These are phyloP conservation scores for Backusella parvicylindrica DNA, from an alignment of 192 early-diverging fungal genomes.

Conservation along the genomic window DNA sequence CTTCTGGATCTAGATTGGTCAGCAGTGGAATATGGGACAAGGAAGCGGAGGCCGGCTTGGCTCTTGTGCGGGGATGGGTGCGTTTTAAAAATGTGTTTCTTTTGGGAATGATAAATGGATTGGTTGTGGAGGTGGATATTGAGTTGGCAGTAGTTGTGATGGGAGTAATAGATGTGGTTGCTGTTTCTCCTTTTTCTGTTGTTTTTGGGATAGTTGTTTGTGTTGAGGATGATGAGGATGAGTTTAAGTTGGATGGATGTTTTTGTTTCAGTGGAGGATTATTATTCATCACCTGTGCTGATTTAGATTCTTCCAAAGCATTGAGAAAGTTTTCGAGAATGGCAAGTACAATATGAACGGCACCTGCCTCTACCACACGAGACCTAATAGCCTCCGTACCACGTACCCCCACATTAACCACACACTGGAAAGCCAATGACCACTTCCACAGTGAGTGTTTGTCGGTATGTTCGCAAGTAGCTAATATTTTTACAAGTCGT, in stretches of 20 bases:
- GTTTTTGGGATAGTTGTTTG: slow-evolving; percentile 4
- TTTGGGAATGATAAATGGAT: slow-evolving; percentile 12
- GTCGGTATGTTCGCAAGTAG: slow-evolving; percentile 50
- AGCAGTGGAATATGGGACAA: slow-evolving; percentile 30
- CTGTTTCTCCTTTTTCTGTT: neutral
- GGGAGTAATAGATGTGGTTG: neutral
- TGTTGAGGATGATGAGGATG: neutral
- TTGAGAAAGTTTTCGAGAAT: slow-evolving; percentile 66
- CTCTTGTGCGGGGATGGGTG: neutral
- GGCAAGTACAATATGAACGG: slow-evolving; percentile 79
- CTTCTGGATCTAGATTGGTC: slow-evolving; percentile 33
- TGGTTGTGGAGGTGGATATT: neutral
- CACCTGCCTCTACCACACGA: slow-evolving; percentile 81
- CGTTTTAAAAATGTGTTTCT: slow-evolving; percentile 22
- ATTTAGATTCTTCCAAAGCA: slow-evolving; percentile 48
- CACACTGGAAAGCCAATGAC: slow-evolving; percentile 79
- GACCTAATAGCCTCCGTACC: slow-evolving; percentile 77
- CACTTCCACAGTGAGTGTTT: slow-evolving; percentile 75
- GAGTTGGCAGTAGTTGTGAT: neutral
- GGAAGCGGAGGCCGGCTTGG: slow-evolving; percentile 14
- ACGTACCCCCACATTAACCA: slow-evolving; percentile 84
- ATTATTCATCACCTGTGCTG: slow-evolving; percentile 45
- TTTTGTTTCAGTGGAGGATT: neutral
- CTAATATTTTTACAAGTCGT: slow-evolving; percentile 79
- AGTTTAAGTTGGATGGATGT: neutral